These are phyloP conservation scores for Sophora flavescens DNA, from an alignment of 306 rosid genomes.

Conservation along the genomic window DNA sequence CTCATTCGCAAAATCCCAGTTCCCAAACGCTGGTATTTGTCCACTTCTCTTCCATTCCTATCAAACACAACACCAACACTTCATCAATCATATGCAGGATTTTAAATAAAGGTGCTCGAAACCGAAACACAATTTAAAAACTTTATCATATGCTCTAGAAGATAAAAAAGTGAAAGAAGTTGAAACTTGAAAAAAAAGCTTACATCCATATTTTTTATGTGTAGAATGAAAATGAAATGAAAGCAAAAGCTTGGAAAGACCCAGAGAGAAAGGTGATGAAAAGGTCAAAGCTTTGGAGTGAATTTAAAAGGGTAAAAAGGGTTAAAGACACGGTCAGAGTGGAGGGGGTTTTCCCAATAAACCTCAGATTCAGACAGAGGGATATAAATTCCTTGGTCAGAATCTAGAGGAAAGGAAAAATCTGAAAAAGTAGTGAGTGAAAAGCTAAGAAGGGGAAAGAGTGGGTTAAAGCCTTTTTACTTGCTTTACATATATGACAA, in stretches of 20 bases:
- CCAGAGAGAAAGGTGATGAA: background rate
- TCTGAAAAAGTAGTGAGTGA: constrained; percentile 20
- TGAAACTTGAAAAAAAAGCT: background rate
- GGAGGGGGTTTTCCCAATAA: constrained; percentile 31
- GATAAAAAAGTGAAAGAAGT: background rate
- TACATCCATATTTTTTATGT: constrained; percentile 29
- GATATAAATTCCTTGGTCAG: constrained; percentile 54
- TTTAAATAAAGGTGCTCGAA: too few species aligned
- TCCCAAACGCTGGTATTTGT: constrained; percentile 88
- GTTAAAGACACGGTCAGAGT: background rate
- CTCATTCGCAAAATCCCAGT: constrained; percentile 88
- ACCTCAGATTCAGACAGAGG: constrained; percentile 36
- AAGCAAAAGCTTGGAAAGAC: background rate
- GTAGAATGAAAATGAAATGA: background rate
- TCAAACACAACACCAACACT: background rate
- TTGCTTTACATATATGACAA: constrained; percentile 22
- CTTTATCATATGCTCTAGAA: too few species aligned
- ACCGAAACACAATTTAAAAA: too few species aligned
- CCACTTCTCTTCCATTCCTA: constrained; percentile 75
- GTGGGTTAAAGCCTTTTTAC: constrained; percentile 18
- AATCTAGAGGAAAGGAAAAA: constrained; percentile 45
- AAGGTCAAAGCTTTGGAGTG: background rate
- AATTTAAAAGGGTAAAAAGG: constrained; percentile 9
- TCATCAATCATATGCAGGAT: too few species aligned
- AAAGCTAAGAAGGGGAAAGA: background rate